Conservation (phyloP, 2,329 filamentous ascomycete genomes). For the Microdochium nivale region DNA sequence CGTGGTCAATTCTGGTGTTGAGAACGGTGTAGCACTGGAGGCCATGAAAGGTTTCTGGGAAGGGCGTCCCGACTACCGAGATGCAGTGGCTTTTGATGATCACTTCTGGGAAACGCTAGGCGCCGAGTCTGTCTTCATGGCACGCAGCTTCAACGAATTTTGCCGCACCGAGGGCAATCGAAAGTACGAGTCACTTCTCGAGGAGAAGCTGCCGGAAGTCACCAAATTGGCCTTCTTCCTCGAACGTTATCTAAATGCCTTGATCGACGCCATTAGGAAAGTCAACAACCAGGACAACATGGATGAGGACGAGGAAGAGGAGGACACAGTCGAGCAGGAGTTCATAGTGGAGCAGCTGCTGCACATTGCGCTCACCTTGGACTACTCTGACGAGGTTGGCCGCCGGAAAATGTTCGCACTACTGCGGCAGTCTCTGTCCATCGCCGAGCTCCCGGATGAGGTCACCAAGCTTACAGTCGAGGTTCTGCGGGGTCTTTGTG, state of each 20-base stretch:
- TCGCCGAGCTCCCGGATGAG: slow-evolving; percentile 83
- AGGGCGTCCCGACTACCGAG: slow-evolving; percentile 73
- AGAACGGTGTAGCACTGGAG: slow-evolving; percentile 83
- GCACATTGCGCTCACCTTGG: slow-evolving; percentile 82
- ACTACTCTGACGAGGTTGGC: slow-evolving; percentile 97
- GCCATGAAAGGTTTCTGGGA: slow-evolving; percentile 98
- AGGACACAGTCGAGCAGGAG: slow-evolving; percentile 82
- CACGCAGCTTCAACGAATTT: slow-evolving; percentile 89
- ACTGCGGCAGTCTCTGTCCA: slow-evolving; percentile 75
- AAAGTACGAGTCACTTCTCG: slow-evolving; percentile 66
- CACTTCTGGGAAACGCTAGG: slow-evolving; percentile 73
- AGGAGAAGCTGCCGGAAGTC: slow-evolving; percentile 93
- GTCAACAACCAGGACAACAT: slow-evolving; percentile 44
- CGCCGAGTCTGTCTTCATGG: slow-evolving; percentile 83
- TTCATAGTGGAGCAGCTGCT: slow-evolving; percentile 95
- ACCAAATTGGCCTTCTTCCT: slow-evolving; percentile 84
- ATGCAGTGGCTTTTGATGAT: slow-evolving; percentile 63
- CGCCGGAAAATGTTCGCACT: slow-evolving; percentile 92
- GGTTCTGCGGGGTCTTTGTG: slow-evolving; percentile 74
- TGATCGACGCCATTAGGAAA: slow-evolving; percentile 56
- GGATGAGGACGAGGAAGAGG: slow-evolving; percentile 59
- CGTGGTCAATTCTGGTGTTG: slow-evolving; percentile 79
- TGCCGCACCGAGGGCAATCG: slow-evolving; percentile 67
- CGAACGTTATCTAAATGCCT: slow-evolving; percentile 65
- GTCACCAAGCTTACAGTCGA: slow-evolving; percentile 83